Base-by-base conservation (phyloP, 352 stramenopile genomes). In the Pythium aquatile region DNA sequence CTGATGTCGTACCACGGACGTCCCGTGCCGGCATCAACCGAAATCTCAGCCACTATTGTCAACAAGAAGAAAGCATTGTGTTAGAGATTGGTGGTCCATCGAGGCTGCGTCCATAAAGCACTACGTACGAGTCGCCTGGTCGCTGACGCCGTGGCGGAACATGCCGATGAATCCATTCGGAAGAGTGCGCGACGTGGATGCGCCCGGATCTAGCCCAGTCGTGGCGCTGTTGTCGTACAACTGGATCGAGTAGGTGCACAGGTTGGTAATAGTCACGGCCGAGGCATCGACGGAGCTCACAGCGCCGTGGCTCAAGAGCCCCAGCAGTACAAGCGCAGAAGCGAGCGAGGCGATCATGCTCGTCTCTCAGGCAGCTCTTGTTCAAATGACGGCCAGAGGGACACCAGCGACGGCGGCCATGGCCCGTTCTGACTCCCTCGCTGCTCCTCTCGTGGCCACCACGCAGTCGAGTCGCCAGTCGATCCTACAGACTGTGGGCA, bases 211-310 rank as follows among this genome's bases (percentile, higher is more conserved):
- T 29, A 86, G 62, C 24, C 65, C 55, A 60, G 75, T 66, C 20
- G 64, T 71, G 7, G 49, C 67, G 37, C 61, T 66, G 71, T 86
- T 85, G 69, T 88, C 79, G 62, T 71, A 84, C 2, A 85, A 58
- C 14, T 75, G 66, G 68, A 86, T 76, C 30, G 73, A 52, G 67
- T 75, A 80, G 47, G 66, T 42, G 65, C 79, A 88, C 47, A 70
- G 49, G 63, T 85, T 88, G 44, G 76, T 66, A 52, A 76, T 68
- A 20, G 58, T 60, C 20, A 76, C 49, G 5, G 57, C 35, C 35
- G 35, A 16, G 35, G 35, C 35, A 16, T 42, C 35, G 7, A 42
- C 35, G 8, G 35, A 42, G 35, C 8, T 10, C 7, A 42, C 35
- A 17, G 40, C 40, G 40, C 40, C 40, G n/a, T 48, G 40, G 40